phyloP scores from a whole-genome alignment of 1,284 basidiomycete genomes.

The Fistulinella cinereoalba region DNA sequence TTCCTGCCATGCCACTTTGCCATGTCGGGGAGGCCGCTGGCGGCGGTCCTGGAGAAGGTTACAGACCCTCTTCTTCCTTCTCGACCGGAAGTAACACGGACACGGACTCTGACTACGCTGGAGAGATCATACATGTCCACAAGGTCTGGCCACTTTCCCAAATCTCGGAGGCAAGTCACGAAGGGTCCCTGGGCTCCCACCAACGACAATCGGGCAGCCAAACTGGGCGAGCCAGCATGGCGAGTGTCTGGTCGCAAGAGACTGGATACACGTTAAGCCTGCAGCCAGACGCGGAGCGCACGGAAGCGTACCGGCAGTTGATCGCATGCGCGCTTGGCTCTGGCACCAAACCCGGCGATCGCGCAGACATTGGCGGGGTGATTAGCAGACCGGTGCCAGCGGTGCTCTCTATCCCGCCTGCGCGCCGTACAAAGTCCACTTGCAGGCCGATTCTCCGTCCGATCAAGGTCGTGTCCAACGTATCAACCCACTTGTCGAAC shows the following conservation, averaged over 20 bases:
- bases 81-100: conserved; percentile 3
- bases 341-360: neutral
- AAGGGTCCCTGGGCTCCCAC: conserved; percentile 1
- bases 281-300: conserved; percentile 3
- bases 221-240: conserved; percentile 14
- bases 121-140: conserved; percentile 1
- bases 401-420: neutral
- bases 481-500: conserved; percentile 5
- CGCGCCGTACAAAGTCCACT: neutral
- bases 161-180: conserved; percentile 1
- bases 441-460: conserved; percentile 3
- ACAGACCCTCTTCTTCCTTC: neutral
- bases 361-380: neutral
- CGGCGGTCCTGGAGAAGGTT: neutral
- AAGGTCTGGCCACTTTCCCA: conserved; percentile 10
- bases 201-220: neutral
- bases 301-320: conserved; percentile 3
- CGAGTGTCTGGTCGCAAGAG: conserved; percentile 29
- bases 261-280: conserved; percentile 10
- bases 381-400: conserved; percentile 1
- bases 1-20: too few relatives aligned
- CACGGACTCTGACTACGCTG: conserved; percentile 4
- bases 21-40: too few relatives aligned
- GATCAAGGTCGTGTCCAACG: conserved; percentile 1
- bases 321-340: neutral